Conservation (phyloP, 306 rosid species). For the peach (Prunus persica) region Prunus_persica_NCBIv2 NC_034009.1:17674001-17674500, state of each 20-base stretch:
- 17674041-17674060: background rate
- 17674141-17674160: background rate
- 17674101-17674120: background rate
- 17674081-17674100: background rate
- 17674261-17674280: background rate
- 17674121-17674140: background rate
- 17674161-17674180: background rate
- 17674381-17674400: slow-evolving; percentile 97
- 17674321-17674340: slow-evolving; percentile 96
- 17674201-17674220: background rate
- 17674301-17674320: background rate
- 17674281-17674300: background rate
- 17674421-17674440: background rate
- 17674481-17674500: background rate
- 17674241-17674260: background rate
- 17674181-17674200: background rate
- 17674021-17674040: background rate
- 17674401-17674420: slow-evolving; percentile 75
- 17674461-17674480: background rate
- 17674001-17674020: background rate
- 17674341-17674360: slow-evolving; percentile 91
- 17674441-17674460: background rate
- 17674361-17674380: slow-evolving; percentile 85
- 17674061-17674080: background rate
- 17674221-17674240: background rate